Evolutionary conservation across 2,329 filamentous ascomycete species (phyloP).

Genomic region (Fusarium virguliforme): DNA sequence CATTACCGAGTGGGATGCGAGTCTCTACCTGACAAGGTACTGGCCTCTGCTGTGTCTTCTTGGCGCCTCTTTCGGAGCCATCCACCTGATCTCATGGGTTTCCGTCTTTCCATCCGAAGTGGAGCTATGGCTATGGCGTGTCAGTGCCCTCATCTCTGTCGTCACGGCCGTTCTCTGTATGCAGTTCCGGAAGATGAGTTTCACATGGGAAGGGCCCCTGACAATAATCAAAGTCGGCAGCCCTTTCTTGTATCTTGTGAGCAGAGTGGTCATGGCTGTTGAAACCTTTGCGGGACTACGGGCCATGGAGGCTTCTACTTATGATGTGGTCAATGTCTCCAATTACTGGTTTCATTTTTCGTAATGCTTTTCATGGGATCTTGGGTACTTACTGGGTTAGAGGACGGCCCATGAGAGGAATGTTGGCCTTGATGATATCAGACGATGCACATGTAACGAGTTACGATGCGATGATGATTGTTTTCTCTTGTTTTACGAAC

Average conservation of each 20-base stretch:
- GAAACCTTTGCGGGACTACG: constrained; percentile 29
- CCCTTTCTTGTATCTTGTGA: constrained; percentile 31
- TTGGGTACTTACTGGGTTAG: not conserved
- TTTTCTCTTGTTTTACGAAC: too few relatives aligned
- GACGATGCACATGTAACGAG: too few relatives aligned
- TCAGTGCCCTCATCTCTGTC: constrained; percentile 25
- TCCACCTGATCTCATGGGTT: constrained; percentile 30
- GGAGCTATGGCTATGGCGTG: constrained; percentile 30
- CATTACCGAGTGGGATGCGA: constrained; percentile 28
- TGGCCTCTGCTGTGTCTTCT: constrained; percentile 32
- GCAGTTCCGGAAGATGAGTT: constrained; percentile 26
- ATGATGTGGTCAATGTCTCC: constrained; percentile 14
- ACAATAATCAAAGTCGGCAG: constrained; percentile 25
- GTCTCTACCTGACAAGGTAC: constrained; percentile 32
- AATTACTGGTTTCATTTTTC: constrained; percentile 34
- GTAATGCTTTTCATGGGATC: not conserved
- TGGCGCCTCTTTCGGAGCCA: constrained; percentile 28
- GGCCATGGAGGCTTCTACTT: constrained; percentile 29
- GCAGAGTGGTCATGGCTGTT: constrained; percentile 26
- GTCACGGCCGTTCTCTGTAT: constrained; percentile 22
- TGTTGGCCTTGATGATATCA: not conserved
- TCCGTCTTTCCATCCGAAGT: constrained; percentile 24
- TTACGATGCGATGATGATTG: too few relatives aligned
- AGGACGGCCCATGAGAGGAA: not conserved
- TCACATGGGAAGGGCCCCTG: constrained; percentile 18